Conservation (phyloP, 192 early-diverging fungal genomes). For the Coemansia sp. region DNA sequence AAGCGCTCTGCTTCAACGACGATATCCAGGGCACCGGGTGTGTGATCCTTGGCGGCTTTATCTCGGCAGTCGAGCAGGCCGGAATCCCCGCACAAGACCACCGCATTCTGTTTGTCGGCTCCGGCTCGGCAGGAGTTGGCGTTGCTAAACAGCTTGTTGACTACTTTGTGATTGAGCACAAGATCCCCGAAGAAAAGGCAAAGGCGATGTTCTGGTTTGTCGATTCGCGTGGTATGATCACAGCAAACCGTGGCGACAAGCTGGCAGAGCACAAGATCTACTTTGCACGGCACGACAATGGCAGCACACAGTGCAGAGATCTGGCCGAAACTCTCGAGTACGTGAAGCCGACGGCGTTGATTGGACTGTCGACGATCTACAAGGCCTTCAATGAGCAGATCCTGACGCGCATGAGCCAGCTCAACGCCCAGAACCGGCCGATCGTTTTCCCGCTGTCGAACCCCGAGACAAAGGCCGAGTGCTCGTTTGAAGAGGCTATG, state of each 20-base stretch:
- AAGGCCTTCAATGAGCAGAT: constrained; percentile 72
- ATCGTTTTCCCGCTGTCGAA: constrained; percentile 88
- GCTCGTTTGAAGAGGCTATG: constrained; percentile 73
- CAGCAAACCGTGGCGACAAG: constrained; percentile 78
- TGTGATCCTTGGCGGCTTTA: constrained; percentile 88
- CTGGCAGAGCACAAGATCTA: constrained; percentile 75
- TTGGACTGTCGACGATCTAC: constrained; percentile 77
- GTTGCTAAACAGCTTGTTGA: constrained; percentile 83
- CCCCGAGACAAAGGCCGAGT: constrained; percentile 84
- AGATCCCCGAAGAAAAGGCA: constrained; percentile 64
- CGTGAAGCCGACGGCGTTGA: constrained; percentile 82
- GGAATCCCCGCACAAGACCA: constrained; percentile 68
- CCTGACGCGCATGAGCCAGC: constrained; percentile 67
- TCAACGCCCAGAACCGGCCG: constrained; percentile 62
- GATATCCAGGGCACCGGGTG: constrained; percentile 68
- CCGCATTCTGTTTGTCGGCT: constrained; percentile 86
- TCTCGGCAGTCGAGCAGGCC: constrained; percentile 72
- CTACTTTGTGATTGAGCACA: constrained; percentile 72
- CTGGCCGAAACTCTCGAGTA: constrained; percentile 75
- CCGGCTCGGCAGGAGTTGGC: constrained; percentile 90
- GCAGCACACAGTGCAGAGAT: constrained; percentile 67
- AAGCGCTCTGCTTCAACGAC: constrained; percentile 89
- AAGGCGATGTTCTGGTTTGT: constrained; percentile 68
- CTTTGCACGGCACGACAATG: constrained; percentile 83
- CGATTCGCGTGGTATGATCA: constrained; percentile 88